Base-by-base conservation (phyloP, 345 rosid genomes). In the Barbarea vulgaris region DNA sequence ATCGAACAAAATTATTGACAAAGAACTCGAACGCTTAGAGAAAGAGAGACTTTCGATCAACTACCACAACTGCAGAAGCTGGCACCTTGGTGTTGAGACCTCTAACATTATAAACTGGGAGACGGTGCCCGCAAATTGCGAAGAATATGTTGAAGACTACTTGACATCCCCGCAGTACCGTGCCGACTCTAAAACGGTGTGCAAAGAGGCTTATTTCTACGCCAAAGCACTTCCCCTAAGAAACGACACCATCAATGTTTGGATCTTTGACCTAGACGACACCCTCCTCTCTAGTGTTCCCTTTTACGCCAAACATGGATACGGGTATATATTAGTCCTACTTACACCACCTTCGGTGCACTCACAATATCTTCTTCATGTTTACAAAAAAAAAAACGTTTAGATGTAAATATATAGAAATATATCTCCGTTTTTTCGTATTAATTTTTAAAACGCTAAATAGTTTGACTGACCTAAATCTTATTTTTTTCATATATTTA, bases 251-350 rank as follows among this genome's bases (percentile, higher is more conserved):
- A 72, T 78, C 25, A 86, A 88, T 41, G 61, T 69, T 6, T 90
- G 91, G 89, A 18, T 88, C 25, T 88, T 90, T 70, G 93, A 90
- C 48, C 2, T 87, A 10, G 96, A 86, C 33, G 93, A 90, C 21
- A 90, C 93, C 3, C 15, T 85, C 4, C 87, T 90, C 69, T 84
- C 93, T 3, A 90, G 85, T 73, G 66, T 84, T 14, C 89, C 91
- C 39, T 86, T 75, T 39, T 87, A 80, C 74, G 83, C 81, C n/a
- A 5, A 48, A 4, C 72, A 79, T 53, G 85, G 82, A 65, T 87
- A 81, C 51, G 86, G 90, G 95, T 87, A 84, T 50, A 24, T 15
- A 30, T 17, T 9, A 30, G 21, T 54, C n/a, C 6, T 54, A 54
- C 19, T 9, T 53, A 54, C 19, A 28, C 21, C 21, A 28, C 13